Evolutionary conservation across 1,139 yeast genomes (phyloP).

Genomic region (Sugiyamaella castrensis): DNA sequence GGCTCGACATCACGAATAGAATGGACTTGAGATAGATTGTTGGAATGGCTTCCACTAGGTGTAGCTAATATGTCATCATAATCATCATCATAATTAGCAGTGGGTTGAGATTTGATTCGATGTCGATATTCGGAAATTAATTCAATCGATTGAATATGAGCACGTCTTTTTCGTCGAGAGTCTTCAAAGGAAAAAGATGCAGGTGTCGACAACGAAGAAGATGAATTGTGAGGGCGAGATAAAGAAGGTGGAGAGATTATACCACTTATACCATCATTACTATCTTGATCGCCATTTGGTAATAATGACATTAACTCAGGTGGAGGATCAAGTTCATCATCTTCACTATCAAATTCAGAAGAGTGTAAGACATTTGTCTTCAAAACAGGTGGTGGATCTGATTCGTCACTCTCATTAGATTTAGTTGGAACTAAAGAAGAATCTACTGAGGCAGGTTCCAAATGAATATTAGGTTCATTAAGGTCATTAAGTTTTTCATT

Average conservation of each 20-base stretch:
- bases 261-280: background rate
- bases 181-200: constrained; percentile 15
- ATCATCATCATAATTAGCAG: too few species aligned
- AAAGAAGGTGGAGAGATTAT: background rate
- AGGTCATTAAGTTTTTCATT: too few species aligned
- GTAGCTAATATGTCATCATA: constrained; percentile 1
- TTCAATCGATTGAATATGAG: constrained; percentile 14
- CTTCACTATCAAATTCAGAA: background rate
- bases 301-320: constrained; percentile 11
- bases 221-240: constrained; percentile 1
- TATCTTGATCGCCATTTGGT: background rate
- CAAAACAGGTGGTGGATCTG: constrained; percentile 11
- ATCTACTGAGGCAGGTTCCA: too few species aligned
- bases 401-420: constrained; percentile 4
- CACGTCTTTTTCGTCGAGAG: constrained; percentile 11
- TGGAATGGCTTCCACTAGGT: background rate
- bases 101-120: background rate
- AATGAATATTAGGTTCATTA: too few species aligned
- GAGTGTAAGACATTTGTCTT: constrained; percentile 5
- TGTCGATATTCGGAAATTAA: constrained; percentile 12
- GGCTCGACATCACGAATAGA: background rate
- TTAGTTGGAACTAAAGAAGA: background rate
- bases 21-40: background rate
- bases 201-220: constrained; percentile 7
- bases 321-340: constrained; percentile 9